Evolutionary conservation across 192 early-diverging fungal genomes (phyloP).

Genomic region (Mortierella alpina): DNA sequence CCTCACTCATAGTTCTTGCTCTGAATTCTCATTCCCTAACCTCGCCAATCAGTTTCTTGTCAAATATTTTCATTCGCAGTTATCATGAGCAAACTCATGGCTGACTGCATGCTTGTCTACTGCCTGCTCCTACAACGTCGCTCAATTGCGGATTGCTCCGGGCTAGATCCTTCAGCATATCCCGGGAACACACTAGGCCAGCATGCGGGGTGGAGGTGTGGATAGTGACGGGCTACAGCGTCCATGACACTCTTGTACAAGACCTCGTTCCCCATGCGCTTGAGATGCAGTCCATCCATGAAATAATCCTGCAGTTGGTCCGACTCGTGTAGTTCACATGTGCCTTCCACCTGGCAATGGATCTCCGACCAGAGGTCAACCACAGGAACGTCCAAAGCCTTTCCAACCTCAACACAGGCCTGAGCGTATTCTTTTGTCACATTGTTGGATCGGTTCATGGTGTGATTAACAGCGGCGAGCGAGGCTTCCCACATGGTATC

Average conservation of each 20-base stretch:
- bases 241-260: constrained; percentile 43
- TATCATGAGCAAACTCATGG: no score
- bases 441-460: constrained; percentile 32
- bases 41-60: no score
- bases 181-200: constrained; percentile 43
- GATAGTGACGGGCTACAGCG: constrained; percentile 33
- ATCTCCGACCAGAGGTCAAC: constrained; percentile 24
- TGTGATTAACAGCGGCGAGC: constrained; percentile 37
- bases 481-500: constrained; percentile 61
- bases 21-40: background rate
- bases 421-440: constrained; percentile 67
- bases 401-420: constrained; percentile 57
- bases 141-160: constrained; percentile 24
- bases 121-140: constrained; percentile 19
- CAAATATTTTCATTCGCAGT: no score
- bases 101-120: background rate
- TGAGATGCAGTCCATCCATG: constrained; percentile 70
- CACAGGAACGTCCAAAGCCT: constrained; percentile 57
- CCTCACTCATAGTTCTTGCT: background rate
- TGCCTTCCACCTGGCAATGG: constrained; percentile 20
- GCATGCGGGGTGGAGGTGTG: constrained; percentile 40
- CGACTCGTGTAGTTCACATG: constrained; percentile 32
- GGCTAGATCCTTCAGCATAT: constrained; percentile 26
- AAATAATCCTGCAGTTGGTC: constrained; percentile 47
- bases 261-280: constrained; percentile 65